Evolutionary conservation across 164 flowering plant genomes (phyloP).

Genomic region (Piper longum): DNA sequence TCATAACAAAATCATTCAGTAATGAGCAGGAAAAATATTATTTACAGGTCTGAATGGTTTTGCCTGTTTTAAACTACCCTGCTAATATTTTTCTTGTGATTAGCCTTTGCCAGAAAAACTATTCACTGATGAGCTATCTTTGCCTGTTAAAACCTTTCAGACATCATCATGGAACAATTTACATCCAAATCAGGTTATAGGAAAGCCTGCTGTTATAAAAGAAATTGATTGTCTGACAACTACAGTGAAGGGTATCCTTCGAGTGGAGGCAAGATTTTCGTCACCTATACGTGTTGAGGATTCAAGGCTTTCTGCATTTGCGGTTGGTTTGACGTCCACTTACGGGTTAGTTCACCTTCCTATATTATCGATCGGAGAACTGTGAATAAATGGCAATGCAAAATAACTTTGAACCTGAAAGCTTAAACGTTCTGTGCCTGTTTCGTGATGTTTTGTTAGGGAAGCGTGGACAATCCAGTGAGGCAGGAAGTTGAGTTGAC

Average conservation of each 20-base stretch:
- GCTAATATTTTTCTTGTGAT: not conserved
- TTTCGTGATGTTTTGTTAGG: constrained; percentile 32
- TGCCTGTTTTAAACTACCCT: not conserved
- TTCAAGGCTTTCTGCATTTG: constrained; percentile 62
- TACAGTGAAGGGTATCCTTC: constrained; percentile 45
- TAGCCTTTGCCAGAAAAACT: too few relatives aligned
- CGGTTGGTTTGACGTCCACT: constrained; percentile 99
- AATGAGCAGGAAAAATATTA: constrained; percentile 88
- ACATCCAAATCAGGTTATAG: constrained; percentile 83
- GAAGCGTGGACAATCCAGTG: constrained; percentile 55
- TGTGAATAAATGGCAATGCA: too few relatives aligned
- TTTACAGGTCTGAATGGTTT: constrained; percentile 39
- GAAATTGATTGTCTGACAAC: constrained; percentile 80
- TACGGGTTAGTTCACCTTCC: constrained; percentile 42
- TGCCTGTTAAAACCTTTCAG: constrained; percentile 17
- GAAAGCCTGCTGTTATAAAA: constrained; percentile 56
- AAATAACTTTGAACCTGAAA: too few relatives aligned
- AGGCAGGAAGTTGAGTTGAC: constrained; percentile 63
- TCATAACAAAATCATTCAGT: constrained; percentile 52
- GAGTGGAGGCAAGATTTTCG: constrained; percentile 36
- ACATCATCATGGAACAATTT: constrained; percentile 92
- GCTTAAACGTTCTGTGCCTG: not conserved
- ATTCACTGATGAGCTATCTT: too few relatives aligned
- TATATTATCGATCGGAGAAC: too few relatives aligned
- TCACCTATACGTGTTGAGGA: constrained; percentile 33